Percentiles rank a stretch among this genome's conserved stretches.
These are phyloP conservation scores for Globisporangium recalcitrans DNA, from an alignment of 352 stramenopile species.

Conservation along the genomic window DNA sequence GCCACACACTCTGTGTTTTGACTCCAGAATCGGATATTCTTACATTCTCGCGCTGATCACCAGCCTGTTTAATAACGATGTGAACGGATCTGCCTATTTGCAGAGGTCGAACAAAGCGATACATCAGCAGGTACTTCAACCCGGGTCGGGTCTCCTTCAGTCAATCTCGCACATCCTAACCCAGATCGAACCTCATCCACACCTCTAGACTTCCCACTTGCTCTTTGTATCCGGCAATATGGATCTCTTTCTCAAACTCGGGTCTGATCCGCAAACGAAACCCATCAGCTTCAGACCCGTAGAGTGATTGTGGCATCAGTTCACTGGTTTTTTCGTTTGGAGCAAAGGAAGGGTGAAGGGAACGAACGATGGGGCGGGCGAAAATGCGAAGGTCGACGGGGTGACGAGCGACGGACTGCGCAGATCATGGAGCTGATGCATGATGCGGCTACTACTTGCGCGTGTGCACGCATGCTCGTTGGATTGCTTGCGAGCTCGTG, in stretches of 20 bases:
- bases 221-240: background rate
- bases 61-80: background rate
- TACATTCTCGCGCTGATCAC: rapidly evolving
- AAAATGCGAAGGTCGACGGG: background rate
- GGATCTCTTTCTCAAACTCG: background rate
- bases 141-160: background rate
- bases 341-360: background rate
- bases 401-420: background rate
- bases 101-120: background rate
- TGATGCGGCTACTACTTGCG: background rate
- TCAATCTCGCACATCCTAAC: background rate
- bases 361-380: background rate
- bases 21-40: background rate
- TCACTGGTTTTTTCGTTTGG: background rate
- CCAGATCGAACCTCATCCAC: background rate
- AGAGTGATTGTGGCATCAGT: constrained; percentile 7
- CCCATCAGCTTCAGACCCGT: background rate
- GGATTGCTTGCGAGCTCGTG: background rate
- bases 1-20: background rate
- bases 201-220: background rate
- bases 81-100: background rate
- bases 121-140: background rate
- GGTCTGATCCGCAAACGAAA: background rate
- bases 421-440: background rate
- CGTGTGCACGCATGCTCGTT: background rate